A percentile compares a stretch with the other conserved stretches of the same genome.
Conservation (phyloP, 176 grass and related monocot species). For the Rhipidocladum racemiflorum region DNA sequence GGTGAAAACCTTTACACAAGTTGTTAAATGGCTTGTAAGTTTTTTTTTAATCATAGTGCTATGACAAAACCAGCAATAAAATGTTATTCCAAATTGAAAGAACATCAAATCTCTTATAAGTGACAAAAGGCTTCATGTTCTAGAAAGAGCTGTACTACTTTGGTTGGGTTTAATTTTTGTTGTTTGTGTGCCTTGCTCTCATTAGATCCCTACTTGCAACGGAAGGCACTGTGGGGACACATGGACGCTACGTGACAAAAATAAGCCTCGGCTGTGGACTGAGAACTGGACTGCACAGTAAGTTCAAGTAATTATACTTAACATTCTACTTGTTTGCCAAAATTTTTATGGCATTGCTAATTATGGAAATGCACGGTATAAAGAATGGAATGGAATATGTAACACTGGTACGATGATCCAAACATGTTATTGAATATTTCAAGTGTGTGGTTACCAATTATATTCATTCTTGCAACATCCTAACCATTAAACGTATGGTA, state of each 20-base stretch:
- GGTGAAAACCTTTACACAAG: conserved; percentile 24
- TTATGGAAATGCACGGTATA: not conserved
- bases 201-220: conserved; percentile 88
- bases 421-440: not conserved
- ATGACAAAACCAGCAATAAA: not conserved
- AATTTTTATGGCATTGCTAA: not conserved
- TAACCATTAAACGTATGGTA: not conserved
- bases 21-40: not conserved
- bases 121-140: not conserved
- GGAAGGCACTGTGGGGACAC: conserved; percentile 96
- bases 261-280: conserved; percentile 76
- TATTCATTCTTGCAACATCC: not conserved
- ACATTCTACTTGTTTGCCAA: conserved; percentile 16
- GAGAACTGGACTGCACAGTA: conserved; percentile 99
- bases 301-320: conserved; percentile 50
- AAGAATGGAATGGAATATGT: conserved; percentile 11
- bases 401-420: not conserved
- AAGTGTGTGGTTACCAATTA: not conserved
- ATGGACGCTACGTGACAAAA: conserved; percentile 49
- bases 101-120: not conserved
- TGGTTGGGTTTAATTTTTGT: not conserved
- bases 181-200: conserved; percentile 17
- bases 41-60: not conserved
- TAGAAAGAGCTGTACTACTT: not conserved
- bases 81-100: not conserved